Percentiles rank a stretch among this genome's conserved stretches.
These are phyloP conservation scores for Trichoderma gamsii DNA, from an alignment of 495 filamentous ascomycete species.

Conservation along the genomic window DNA sequence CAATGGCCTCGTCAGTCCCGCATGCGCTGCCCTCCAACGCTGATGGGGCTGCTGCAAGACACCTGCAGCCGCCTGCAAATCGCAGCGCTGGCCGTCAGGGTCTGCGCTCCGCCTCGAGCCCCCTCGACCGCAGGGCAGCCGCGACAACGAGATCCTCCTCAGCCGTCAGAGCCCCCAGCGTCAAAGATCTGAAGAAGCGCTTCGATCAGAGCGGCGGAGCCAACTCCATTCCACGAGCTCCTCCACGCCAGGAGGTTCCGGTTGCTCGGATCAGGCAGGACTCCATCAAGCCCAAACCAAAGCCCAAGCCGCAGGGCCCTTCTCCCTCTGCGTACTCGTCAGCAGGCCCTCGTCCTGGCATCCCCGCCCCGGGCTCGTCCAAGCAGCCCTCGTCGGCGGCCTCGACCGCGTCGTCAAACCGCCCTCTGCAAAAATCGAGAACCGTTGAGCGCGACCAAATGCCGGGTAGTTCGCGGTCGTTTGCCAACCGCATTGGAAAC, in stretches of 20 bases:
- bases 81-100: slow-evolving; percentile 23
- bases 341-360: background rate
- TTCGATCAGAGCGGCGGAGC: slow-evolving; percentile 41
- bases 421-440: slow-evolving; percentile 31
- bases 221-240: slow-evolving; percentile 15
- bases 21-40: slow-evolving; percentile 33
- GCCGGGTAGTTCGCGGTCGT: slow-evolving; percentile 45
- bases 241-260: slow-evolving; percentile 7
- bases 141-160: slow-evolving; percentile 27
- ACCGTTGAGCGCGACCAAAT: slow-evolving; percentile 36
- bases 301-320: background rate
- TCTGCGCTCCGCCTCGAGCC: slow-evolving; percentile 45
- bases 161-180: slow-evolving; percentile 34
- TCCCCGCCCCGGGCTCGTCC: slow-evolving; percentile 18
- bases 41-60: slow-evolving; percentile 34
- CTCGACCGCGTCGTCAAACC: background rate
- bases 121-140: slow-evolving; percentile 35
- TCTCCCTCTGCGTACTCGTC: background rate
- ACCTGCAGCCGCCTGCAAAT: slow-evolving; percentile 26
- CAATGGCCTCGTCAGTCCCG: slow-evolving; percentile 25
- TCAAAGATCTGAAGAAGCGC: slow-evolving; percentile 49
- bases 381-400: slow-evolving; percentile 17
- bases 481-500: slow-evolving; percentile 45
- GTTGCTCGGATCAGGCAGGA: slow-evolving; percentile 10
- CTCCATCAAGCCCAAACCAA: background rate